Evolutionary conservation across 2,329 filamentous ascomycete species (phyloP), one percentile per base, ranked within the genome.

Genomic region (Ophiostoma triangulosporum): DNA sequence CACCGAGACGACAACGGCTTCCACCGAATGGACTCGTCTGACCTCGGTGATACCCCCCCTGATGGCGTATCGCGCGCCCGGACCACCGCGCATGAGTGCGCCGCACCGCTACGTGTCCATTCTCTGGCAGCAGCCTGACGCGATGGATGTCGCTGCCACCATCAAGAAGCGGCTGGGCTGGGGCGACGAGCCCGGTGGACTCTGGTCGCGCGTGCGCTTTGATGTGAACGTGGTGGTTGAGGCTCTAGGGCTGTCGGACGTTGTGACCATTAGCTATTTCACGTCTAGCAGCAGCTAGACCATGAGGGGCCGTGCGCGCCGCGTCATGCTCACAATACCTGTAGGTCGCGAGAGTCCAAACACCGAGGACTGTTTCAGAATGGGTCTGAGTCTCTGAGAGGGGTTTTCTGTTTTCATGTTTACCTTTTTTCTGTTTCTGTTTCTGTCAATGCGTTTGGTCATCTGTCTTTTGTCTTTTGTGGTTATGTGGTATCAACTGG

Each of bases 171-270:
- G n/a, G 22, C 69, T 45, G 56, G 64, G 7, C 60, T 61, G 50
- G 56, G 29, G 66, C 0, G 63, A 66, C 0, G 63, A 27, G 35
- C 60, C 63, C 1, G n/a, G 74, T 49, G 59, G 67, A 0, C 64
- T 62, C 24, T 59, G 56, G 63, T 36, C 52, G 17, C 65, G 73
- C 15, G 69, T 74, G 57, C 60, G 72, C 15, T 76, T 65, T 57
- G 64, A 72, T 53, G 57, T 73, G 48, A 70, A 71, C 49, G 60
- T 43, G 11, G 20, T 43, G 9, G 38, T 43, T 5, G 20, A 43
- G 20, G 38, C 38, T 14, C 38, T 43, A 12, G 38, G 38, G 4
- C 12, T 43, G 20, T 11, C 12, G 5, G 20, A 43, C n/a, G 20
- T 26, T 24, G 38, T 43, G 12, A 20, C 38, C 20, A 43, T 43